Evolutionary conservation across 257 asterid genomes (phyloP).

Genomic region (Scutellaria baicalensis): DNA sequence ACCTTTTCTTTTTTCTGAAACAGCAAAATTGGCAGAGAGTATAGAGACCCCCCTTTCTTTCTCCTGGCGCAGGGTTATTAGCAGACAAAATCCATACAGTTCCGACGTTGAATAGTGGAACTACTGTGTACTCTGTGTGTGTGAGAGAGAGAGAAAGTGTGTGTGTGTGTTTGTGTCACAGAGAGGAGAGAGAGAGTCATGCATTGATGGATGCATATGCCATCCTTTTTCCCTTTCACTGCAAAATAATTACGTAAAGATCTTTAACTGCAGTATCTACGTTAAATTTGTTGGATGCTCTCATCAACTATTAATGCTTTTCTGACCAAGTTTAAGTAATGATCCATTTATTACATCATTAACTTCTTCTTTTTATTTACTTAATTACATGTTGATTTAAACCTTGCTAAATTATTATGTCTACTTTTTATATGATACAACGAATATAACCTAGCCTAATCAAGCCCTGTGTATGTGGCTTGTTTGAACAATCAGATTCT

Average conservation of each 20-base stretch:
- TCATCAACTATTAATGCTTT: neutral
- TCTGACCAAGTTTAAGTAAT: neutral
- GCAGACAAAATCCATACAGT: conserved; percentile 32
- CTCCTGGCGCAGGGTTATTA: conserved; percentile 16
- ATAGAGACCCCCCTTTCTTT: conserved; percentile 11
- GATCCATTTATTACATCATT: neutral
- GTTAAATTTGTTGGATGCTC: conserved; percentile 2
- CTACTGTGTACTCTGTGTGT: conserved; percentile 11
- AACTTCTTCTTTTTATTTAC: no score
- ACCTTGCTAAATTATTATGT: no score
- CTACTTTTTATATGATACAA: no score
- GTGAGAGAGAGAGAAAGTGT: neutral
- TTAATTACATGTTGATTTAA: no score
- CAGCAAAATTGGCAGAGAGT: conserved; percentile 11
- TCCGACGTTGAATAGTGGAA: conserved; percentile 26
- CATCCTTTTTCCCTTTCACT: conserved; percentile 2
- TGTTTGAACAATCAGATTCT: no score
- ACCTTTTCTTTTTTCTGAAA: neutral
- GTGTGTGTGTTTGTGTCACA: neutral
- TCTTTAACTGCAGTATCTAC: conserved; percentile 2
- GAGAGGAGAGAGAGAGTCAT: neutral
- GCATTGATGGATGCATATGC: conserved; percentile 16
- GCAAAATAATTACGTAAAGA: conserved; percentile 16
- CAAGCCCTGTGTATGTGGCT: no score
- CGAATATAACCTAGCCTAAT: no score